Percentiles rank a stretch among this genome's conserved stretches.
Evolutionary conservation across 805 yeast species (phyloP).

Genomic region (Zygoascus bituminiphila): DNA sequence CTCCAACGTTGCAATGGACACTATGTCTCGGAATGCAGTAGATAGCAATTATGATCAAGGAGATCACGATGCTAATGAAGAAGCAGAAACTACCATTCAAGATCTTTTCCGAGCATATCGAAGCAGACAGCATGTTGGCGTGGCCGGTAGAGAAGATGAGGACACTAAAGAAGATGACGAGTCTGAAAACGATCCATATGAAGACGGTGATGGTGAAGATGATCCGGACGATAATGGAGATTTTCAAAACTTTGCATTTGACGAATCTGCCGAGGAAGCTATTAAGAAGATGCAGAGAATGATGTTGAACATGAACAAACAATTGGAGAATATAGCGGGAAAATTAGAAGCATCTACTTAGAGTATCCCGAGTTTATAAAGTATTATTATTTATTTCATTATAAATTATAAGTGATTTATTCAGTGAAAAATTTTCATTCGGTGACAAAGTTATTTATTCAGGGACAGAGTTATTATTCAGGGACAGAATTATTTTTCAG

Average conservation of each 20-base stretch:
- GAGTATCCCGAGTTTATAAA: too few species aligned
- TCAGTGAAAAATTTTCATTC: neutral
- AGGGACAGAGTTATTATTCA: neutral
- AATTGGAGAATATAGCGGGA: neutral
- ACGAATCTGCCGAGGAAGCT: neutral
- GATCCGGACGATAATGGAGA: neutral
- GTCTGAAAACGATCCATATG: neutral
- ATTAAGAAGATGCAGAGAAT: neutral
- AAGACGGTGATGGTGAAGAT: neutral
- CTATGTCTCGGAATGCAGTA: slow-evolving; percentile 1
- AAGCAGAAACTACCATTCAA: slow-evolving; percentile 3
- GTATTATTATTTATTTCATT: too few species aligned
- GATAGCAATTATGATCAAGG: slow-evolving; percentile 7
- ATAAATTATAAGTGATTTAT: neutral
- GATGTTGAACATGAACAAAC: neutral
- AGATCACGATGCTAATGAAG: slow-evolving; percentile 6
- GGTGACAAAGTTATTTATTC: neutral
- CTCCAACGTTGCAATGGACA: slow-evolving; percentile 1
- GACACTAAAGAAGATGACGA: neutral
- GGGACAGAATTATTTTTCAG: neutral
- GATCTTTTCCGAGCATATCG: neutral
- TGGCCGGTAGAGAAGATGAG: neutral
- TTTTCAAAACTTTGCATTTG: neutral
- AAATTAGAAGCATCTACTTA: neutral
- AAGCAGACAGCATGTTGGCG: neutral